Evolutionary conservation across 352 stramenopile species (phyloP).

Genomic region (Phytophthora sansomeana): DNA sequence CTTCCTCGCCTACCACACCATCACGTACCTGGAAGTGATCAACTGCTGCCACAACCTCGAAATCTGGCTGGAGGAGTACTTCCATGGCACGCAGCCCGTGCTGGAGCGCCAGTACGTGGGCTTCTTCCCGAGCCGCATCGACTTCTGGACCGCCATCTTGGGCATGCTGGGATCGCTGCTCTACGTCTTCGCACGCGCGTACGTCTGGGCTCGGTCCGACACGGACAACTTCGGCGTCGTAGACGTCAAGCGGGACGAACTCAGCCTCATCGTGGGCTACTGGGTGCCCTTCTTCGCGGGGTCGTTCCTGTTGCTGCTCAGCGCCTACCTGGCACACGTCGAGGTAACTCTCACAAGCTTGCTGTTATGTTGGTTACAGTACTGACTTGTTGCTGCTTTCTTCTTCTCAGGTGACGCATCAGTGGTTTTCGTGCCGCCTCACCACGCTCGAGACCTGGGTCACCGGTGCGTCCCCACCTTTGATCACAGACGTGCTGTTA

Average conservation of each 20-base stretch:
- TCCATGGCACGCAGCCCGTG: slow-evolving; percentile 76
- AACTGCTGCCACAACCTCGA: slow-evolving; percentile 91
- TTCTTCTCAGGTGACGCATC: slow-evolving; percentile 34
- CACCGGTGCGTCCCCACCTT: slow-evolving; percentile 43
- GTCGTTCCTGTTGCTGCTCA: slow-evolving; percentile 78
- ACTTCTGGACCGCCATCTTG: slow-evolving; percentile 80
- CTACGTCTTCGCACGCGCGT: slow-evolving; percentile 66
- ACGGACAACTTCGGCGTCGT: slow-evolving; percentile 81
- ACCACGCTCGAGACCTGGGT: slow-evolving; percentile 60
- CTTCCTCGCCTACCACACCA: slow-evolving; percentile 60
- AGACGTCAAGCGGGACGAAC: slow-evolving; percentile 67
- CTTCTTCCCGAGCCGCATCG: slow-evolving; percentile 85
- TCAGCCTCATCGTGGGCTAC: slow-evolving; percentile 76
- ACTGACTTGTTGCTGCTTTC: too few relatives aligned
- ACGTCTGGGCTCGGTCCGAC: slow-evolving; percentile 63
- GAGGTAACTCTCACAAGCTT: slow-evolving; percentile 44
- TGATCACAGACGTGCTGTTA: slow-evolving; percentile 7
- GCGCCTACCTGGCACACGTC: slow-evolving; percentile 82
- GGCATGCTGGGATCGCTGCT: slow-evolving; percentile 69
- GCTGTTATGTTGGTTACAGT: too few relatives aligned
- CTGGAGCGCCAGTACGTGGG: slow-evolving; percentile 73
- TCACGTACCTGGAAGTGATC: slow-evolving; percentile 89
- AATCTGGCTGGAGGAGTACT: slow-evolving; percentile 88
- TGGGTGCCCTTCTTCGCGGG: slow-evolving; percentile 87
- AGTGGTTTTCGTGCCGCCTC: slow-evolving; percentile 83